Evolutionary conservation across 2,329 filamentous ascomycete genomes (phyloP).

Genomic region (Pyrenophora seminiperda): DNA sequence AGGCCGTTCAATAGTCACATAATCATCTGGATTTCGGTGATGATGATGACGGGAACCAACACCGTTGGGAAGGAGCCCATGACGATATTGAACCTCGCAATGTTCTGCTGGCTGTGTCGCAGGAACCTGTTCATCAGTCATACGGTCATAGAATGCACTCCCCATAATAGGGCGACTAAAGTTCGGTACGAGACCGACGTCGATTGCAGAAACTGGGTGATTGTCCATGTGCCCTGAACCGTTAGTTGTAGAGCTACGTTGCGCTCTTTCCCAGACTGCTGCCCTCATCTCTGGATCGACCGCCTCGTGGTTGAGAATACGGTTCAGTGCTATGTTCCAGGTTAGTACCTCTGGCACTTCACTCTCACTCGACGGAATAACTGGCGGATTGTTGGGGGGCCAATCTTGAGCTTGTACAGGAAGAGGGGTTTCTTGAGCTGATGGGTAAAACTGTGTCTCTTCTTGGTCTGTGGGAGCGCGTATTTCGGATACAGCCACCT

Average conservation of each 20-base stretch:
- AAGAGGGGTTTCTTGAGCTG: neutral
- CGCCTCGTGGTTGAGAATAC: slow-evolving; percentile 8
- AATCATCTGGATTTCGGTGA: neutral
- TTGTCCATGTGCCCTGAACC: neutral
- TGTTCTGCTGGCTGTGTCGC: neutral
- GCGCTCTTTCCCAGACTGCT: slow-evolving; percentile 7
- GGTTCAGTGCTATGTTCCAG: slow-evolving; percentile 19
- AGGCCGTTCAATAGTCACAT: neutral
- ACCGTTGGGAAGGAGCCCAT: neutral
- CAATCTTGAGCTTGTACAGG: neutral
- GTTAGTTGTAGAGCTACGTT: neutral
- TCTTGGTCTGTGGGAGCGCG: neutral
- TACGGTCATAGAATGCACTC: slow-evolving; percentile 19
- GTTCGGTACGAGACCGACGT: slow-evolving; percentile 29
- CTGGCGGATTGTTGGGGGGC: neutral
- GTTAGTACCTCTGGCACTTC: slow-evolving; percentile 3
- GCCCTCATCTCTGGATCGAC: slow-evolving; percentile 10
- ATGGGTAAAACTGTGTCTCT: neutral
- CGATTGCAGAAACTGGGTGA: neutral
- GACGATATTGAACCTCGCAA: neutral
- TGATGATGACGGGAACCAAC: neutral
- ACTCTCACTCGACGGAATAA: neutral
- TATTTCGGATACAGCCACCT: neutral
- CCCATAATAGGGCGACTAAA: slow-evolving; percentile 28
- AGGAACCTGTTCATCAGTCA: neutral